Percentiles rank a stretch among this genome's conserved stretches.
phyloP scores from a whole-genome alignment of 2,329 filamentous ascomycete genomes.

The Claviceps capensis region DNA sequence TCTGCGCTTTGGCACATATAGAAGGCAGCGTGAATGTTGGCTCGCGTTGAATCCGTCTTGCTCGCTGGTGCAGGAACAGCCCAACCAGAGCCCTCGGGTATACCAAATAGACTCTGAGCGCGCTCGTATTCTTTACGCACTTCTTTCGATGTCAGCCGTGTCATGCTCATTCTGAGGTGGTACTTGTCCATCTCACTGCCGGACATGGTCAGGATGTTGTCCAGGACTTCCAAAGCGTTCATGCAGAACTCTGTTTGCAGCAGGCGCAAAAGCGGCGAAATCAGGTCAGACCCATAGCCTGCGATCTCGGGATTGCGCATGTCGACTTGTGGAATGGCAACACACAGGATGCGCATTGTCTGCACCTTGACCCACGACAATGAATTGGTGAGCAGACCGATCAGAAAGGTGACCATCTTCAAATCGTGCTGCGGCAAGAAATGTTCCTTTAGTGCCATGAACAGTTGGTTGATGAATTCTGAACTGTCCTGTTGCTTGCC shows the following conservation, averaged over 20 bases:
- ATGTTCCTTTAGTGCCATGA: slow-evolving; percentile 58
- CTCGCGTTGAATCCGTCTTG: slow-evolving; percentile 72
- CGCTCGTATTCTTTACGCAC: slow-evolving; percentile 90
- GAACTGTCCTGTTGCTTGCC: slow-evolving; percentile 52
- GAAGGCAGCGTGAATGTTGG: slow-evolving; percentile 91
- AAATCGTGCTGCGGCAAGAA: slow-evolving; percentile 79
- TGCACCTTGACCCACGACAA: slow-evolving; percentile 83
- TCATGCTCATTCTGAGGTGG: slow-evolving; percentile 97
- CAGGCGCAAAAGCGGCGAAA: slow-evolving; percentile 79
- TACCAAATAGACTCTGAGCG: slow-evolving; percentile 89
- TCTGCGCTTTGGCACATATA: slow-evolving; percentile 73
- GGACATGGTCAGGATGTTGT: slow-evolving; percentile 90
- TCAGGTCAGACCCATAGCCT: slow-evolving; percentile 82
- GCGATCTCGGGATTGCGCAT: slow-evolving; percentile 87
- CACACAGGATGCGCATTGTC: slow-evolving; percentile 79
- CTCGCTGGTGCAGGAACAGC: slow-evolving; percentile 86
- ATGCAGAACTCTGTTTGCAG: slow-evolving; percentile 90
- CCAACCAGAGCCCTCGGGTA: slow-evolving; percentile 92
- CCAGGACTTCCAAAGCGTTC: slow-evolving; percentile 79
- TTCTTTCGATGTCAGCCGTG: slow-evolving; percentile 68
- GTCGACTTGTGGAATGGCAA: slow-evolving; percentile 78
- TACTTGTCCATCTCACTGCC: slow-evolving; percentile 87
- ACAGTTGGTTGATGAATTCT: slow-evolving; percentile 64
- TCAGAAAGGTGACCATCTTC: slow-evolving; percentile 73
- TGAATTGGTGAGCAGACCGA: slow-evolving; percentile 82